Percentiles rank a stretch among this genome's conserved stretches.
phyloP scores from a whole-genome alignment of 2,329 filamentous ascomycete species.

The Ophiocordyceps camponoti-leonardi region DNA sequence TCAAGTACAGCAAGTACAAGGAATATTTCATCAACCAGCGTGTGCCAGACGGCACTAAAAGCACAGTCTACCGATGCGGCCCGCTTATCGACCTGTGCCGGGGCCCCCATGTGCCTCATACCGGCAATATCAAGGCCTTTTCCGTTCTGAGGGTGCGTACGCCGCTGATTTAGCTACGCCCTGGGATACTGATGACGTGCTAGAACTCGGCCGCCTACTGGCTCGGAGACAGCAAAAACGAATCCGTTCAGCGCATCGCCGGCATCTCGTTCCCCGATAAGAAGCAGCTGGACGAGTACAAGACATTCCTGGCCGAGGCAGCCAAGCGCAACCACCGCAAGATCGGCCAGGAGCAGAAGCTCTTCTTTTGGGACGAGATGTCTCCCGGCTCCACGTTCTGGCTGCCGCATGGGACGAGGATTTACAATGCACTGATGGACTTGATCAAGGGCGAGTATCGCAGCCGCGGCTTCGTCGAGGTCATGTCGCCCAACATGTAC shows the following conservation, averaged over 20 bases:
- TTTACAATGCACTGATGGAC: constrained; percentile 69
- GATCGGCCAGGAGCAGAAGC: constrained; percentile 47
- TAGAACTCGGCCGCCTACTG: constrained; percentile 65
- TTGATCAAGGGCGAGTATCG: constrained; percentile 75
- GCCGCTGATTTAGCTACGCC: no score
- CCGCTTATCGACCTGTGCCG: constrained; percentile 90
- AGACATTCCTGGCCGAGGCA: constrained; percentile 93
- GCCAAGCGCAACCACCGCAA: constrained; percentile 69
- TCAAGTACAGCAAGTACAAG: constrained; percentile 97
- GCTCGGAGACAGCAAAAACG: constrained; percentile 82
- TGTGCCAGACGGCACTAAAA: constrained; percentile 68
- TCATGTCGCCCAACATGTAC: constrained; percentile 81
- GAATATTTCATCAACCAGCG: constrained; percentile 69
- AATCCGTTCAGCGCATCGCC: constrained; percentile 90
- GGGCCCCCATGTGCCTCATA: constrained; percentile 84
- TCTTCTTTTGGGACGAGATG: constrained; percentile 64
- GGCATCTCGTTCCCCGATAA: constrained; percentile 93
- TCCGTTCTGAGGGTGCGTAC: constrained; percentile 58
- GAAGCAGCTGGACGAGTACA: constrained; percentile 81
- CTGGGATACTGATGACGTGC: constrained; percentile 17
- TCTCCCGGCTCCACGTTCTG: constrained; percentile 79
- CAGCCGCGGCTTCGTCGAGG: constrained; percentile 72
- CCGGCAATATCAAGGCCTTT: constrained; percentile 85
- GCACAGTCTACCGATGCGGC: constrained; percentile 88
- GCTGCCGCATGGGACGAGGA: constrained; percentile 60